Evolutionary conservation across 768 basidiomycete genomes (phyloP), one percentile per base, ranked within the genome.

Genomic region (Gymnopilus dilepis): DNA sequence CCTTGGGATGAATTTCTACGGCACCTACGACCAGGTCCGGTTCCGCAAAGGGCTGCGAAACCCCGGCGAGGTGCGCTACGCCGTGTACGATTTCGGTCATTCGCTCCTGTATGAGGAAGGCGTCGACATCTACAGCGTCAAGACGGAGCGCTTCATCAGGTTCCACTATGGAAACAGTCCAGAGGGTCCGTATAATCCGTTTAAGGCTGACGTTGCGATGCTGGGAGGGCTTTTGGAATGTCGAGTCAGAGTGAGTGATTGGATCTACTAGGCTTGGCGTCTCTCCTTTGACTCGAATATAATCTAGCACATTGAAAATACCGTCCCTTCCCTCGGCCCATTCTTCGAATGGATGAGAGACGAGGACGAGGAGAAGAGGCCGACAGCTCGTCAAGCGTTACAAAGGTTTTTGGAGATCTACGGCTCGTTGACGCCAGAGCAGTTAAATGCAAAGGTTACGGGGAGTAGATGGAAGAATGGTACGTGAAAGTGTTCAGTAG

Each of bases 61-160:
- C 19, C 52, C 41, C 8, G 22, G 28, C 0, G 59, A 60, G 37
- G 59, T 55, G 11, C n/a, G 31, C 2, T 60, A 60, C 47, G 63
- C 56, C n/a, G 6, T 64, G 22, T 26, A 38, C 17, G 63, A 58
- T 30, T 64, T 64, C n/a, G 51, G 59, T 3, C 28, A 52, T n/a
- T 58, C 63, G 7, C 7, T 58, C 0, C 9, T 42, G 3, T 61
- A 37, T 42, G 51, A 24, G 13, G 38, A 53, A n/a, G 56, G 43
- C 21, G 12, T 31, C 17, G 22, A 30, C 5, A 26, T 56, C 2
- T 31, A 54, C n/a, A 37, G 54, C 12, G 34, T 54, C 5, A 34
- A 15, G 8, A 24, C 33, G 11, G 41, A 30, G 15, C 19, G 43
- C 6, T 17, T 17, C 7, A 22, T 55, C 12, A 26, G 37, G 9